Percentiles rank a stretch among this genome's conserved stretches.
These are phyloP conservation scores for Carpinus fangiana DNA, from an alignment of 306 rosid genomes.

Conservation along the genomic window DNA sequence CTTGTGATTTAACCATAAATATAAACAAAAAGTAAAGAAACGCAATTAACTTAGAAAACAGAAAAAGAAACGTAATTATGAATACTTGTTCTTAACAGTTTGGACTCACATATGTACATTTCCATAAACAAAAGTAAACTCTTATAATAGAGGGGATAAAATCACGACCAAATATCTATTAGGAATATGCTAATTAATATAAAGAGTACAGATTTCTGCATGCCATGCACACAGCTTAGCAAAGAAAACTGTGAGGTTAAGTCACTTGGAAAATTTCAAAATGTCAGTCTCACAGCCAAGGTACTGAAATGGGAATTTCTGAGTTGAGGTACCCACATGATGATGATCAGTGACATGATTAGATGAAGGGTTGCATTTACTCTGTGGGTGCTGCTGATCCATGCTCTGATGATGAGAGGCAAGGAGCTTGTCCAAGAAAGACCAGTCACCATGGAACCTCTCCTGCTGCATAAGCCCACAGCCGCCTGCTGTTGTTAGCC, in stretches of 20 bases:
- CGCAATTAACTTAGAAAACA: not conserved
- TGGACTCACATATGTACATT: constrained; percentile 23
- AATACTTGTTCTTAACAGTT: not conserved
- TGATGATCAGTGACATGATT: constrained; percentile 17
- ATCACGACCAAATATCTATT: not conserved
- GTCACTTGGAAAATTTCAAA: constrained; percentile 64
- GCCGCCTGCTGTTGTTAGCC: constrained; percentile 44
- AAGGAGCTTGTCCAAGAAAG: constrained; percentile 87
- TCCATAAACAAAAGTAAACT: constrained; percentile 11
- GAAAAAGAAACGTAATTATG: not conserved
- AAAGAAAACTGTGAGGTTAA: not conserved
- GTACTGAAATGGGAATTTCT: constrained; percentile 79
- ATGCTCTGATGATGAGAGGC: constrained; percentile 41
- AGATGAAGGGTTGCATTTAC: constrained; percentile 32
- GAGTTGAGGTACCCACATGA: constrained; percentile 45
- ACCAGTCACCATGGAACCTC: constrained; percentile 73
- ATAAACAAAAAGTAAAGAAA: not conserved
- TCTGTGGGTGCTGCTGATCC: constrained; percentile 28
- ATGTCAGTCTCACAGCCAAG: constrained; percentile 63
- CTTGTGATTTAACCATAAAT: not conserved
- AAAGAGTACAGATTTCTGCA: not conserved
- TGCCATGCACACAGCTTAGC: not conserved
- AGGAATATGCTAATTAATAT: not conserved
- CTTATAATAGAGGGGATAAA: not conserved
- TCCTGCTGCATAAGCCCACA: constrained; percentile 48